These are phyloP conservation scores for Elsinoe australis DNA, from an alignment of 2,329 filamentous ascomycete genomes.

Conservation along the genomic window DNA sequence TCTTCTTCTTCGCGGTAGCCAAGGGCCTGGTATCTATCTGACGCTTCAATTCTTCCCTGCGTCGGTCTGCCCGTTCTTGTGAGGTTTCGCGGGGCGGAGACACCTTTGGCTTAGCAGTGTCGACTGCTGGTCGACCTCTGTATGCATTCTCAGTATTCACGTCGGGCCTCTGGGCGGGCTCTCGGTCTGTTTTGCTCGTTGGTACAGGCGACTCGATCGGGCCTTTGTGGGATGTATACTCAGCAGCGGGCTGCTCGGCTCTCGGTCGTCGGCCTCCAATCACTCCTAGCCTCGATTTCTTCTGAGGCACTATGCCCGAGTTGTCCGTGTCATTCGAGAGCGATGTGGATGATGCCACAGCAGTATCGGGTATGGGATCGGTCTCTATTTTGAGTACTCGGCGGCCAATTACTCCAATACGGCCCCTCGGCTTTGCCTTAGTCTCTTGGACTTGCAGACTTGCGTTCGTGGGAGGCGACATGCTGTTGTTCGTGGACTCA, in stretches of 20 bases:
- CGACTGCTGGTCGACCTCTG: neutral
- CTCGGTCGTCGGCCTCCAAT: slow-evolving; percentile 19
- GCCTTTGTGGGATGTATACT: too few relatives aligned
- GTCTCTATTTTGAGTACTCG: slow-evolving; percentile 7
- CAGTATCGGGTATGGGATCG: neutral
- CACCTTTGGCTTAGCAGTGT: neutral
- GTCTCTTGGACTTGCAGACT: too few relatives aligned
- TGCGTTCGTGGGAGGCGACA: too few relatives aligned
- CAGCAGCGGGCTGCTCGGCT: neutral
- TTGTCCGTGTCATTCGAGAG: neutral
- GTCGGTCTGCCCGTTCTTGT: slow-evolving; percentile 48
- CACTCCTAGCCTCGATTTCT: slow-evolving; percentile 20
- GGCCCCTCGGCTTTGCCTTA: neutral
- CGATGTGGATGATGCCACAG: neutral
- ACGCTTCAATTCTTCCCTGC: slow-evolving; percentile 50
- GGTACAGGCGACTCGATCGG: too few relatives aligned
- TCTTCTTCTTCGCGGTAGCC: slow-evolving; percentile 49
- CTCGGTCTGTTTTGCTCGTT: too few relatives aligned
- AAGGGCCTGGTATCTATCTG: slow-evolving; percentile 46
- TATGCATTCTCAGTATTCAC: too few relatives aligned
- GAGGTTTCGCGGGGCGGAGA: slow-evolving; percentile 33
- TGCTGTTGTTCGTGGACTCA: too few relatives aligned
- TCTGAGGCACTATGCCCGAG: neutral
- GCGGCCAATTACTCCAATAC: slow-evolving; percentile 21
- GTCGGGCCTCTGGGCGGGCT: too few relatives aligned